Percentiles rank a stretch among this genome's conserved stretches.
Conservation (phyloP, 164 flowering plant genomes). For the grape (Vitis vinifera) region ASM3070453v1 NC_081806.1:1095001-1095500, state of each 20-base stretch:
- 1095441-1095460: too few relatives aligned
- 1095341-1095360: conserved; percentile 22
- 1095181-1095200: conserved; percentile 66
- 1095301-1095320: background rate
- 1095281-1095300: conserved; percentile 27
- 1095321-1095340: conserved; percentile 13
- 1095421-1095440: too few relatives aligned
- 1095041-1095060: background rate
- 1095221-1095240: conserved; percentile 56
- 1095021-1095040: conserved; percentile 6
- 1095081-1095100: conserved; percentile 60
- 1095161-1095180: conserved; percentile 45
- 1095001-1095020: conserved; percentile 14
- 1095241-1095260: conserved; percentile 13
- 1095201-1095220: conserved; percentile 48
- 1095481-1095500: background rate
- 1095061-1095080: conserved; percentile 28
- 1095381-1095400: conserved; percentile 5
- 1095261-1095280: conserved; percentile 20
- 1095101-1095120: conserved; percentile 74
- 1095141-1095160: conserved; percentile 14
- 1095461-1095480: background rate
- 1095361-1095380: conserved; percentile 22
- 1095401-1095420: background rate
- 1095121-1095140: conserved; percentile 58